Evolutionary conservation across 805 yeast species (phyloP).

Genomic region (Yarrowia keelungensis): DNA sequence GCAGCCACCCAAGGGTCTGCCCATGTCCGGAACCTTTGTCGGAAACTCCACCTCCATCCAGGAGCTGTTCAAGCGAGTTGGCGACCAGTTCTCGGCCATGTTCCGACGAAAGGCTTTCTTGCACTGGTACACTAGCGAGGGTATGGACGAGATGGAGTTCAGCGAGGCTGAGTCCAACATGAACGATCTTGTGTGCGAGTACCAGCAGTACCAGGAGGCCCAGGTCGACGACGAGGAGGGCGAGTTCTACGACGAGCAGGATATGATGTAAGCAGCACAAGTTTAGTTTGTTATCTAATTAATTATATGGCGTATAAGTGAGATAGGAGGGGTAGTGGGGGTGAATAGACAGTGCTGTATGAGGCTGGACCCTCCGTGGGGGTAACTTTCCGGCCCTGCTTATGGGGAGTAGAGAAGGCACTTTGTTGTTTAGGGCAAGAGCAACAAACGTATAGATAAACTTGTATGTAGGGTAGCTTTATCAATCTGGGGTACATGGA

Average conservation of each 20-base stretch:
- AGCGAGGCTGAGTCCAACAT: conserved; percentile 92
- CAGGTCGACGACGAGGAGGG: conserved; percentile 71
- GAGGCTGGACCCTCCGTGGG: no score
- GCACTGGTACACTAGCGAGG: conserved; percentile 95
- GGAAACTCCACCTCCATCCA: conserved; percentile 94
- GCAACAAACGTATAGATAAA: no score
- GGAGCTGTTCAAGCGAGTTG: conserved; percentile 87
- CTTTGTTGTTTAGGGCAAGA: no score
- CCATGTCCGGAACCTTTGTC: conserved; percentile 90
- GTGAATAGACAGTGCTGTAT: no score
- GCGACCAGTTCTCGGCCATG: conserved; percentile 90
- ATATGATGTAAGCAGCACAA: conserved; percentile 26
- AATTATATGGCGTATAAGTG: conserved; percentile 29
- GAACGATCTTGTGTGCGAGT: conserved; percentile 86
- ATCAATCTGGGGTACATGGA: no score
- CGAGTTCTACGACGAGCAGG: conserved; percentile 38
- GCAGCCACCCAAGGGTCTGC: conserved; percentile 83
- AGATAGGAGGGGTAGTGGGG: background rate
- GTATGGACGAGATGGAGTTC: conserved; percentile 95
- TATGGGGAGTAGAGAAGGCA: background rate
- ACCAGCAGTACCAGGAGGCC: conserved; percentile 91
- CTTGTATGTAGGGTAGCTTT: no score
- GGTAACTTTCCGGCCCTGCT: background rate
- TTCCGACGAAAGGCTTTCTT: conserved; percentile 92
- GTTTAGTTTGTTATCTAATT: conserved; percentile 37